Evolutionary conservation across 441 rosid species (phyloP).

Genomic region (Bocquillonia castaneifolia): DNA sequence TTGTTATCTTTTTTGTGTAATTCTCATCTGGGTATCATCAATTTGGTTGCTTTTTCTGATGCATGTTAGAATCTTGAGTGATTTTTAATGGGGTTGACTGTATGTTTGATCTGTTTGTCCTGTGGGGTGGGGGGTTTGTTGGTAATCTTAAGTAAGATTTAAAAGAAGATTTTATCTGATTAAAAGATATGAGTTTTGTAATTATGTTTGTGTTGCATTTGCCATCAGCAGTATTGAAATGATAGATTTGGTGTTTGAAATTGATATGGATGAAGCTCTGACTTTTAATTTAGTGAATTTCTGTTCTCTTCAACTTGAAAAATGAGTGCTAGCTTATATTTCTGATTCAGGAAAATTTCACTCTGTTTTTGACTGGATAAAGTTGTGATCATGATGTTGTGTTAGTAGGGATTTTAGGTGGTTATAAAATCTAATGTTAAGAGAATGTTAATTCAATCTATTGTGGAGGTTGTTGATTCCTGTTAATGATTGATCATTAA

Average conservation of each 20-base stretch:
- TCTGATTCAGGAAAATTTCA: neutral
- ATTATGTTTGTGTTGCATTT: slow-evolving; percentile 6
- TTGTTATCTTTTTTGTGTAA: slow-evolving; percentile 6
- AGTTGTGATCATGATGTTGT: neutral
- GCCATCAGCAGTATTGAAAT: neutral
- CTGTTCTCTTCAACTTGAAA: neutral
- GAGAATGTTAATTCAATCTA: neutral
- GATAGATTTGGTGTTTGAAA: neutral
- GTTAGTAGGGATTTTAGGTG: neutral
- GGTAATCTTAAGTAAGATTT: neutral
- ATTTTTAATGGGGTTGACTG: slow-evolving; percentile 8
- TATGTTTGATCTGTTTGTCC: neutral
- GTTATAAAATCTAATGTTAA: neutral
- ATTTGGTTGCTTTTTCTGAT: slow-evolving; percentile 20
- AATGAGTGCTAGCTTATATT: slow-evolving; percentile 10
- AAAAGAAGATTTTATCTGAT: neutral
- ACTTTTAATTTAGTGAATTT: slow-evolving; percentile 12
- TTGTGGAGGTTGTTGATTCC: neutral
- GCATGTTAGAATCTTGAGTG: neutral
- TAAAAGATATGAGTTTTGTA: neutral
- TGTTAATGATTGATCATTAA: neutral
- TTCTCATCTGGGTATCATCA: slow-evolving; percentile 28
- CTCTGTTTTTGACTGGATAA: neutral
- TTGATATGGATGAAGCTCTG: neutral
- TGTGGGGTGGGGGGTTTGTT: neutral